Evolutionary conservation across 2,329 filamentous ascomycete genomes (phyloP), one percentile per base, ranked within the genome.

Genomic region (Sporothrix brasiliensis): DNA sequence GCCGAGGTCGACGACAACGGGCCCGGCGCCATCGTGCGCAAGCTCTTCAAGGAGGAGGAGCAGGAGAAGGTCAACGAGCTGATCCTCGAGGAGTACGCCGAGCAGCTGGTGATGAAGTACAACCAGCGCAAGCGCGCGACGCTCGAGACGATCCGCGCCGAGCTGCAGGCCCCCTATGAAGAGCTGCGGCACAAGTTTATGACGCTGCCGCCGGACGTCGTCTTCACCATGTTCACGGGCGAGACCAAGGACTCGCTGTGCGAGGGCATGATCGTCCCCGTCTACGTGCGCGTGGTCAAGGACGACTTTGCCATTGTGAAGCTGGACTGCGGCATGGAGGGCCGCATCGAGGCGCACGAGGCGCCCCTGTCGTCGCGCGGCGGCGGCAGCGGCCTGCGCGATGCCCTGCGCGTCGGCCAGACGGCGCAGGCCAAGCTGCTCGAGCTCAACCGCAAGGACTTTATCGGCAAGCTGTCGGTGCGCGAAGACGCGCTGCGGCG

Each of bases 161-260:
- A 99, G 80, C 83, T 99, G 67, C 92, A 95, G 76, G 90, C 91
- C 24, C 94, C 95, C 0, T 99, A 97, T 78, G 95, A 99, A 81
- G 95, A 99, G 79, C 85, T 99, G 70, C 89, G 95, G 60, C 91
- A 92, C 75, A 89, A 90, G 73, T 97, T 96, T 77, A 86, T 87
- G 58, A 81, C 86, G 67, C 83, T 97, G 53, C 84, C 83, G 34
- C 85, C 89, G 0, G 90, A 94, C 27, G 92, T 97, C 75, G 88
- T 97, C 72, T 99, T 98, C 80, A 95, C 93, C 52, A 97, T 97
- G 90, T 89, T 98, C 69, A 98, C 95, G 3, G 95, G 94, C 71
- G 95, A 99, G 80, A 98, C 93, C 0, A 85, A 87, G 71, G 91
- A 95, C 0, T 92, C 93, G 0, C 83, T 99, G 11, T 88, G 88